Percentiles rank a stretch among this genome's conserved stretches.
Evolutionary conservation across 768 basidiomycete genomes (phyloP).

Genomic region (Pleurotus pulmonarius): DNA sequence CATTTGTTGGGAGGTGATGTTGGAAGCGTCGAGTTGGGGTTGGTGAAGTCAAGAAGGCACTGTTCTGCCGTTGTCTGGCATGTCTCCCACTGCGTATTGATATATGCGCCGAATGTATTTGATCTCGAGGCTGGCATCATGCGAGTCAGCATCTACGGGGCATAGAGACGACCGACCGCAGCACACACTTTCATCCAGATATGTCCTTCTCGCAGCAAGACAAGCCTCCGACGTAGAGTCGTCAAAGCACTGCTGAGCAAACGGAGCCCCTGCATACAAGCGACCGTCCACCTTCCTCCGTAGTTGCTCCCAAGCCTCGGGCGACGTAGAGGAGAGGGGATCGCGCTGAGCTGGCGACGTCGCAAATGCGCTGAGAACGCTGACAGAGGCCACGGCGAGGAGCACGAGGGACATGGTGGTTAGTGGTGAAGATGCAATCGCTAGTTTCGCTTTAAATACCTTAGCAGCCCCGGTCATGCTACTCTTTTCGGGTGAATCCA

Average conservation of each 20-base stretch:
- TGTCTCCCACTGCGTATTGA: conserved; percentile 49
- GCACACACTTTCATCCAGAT: conserved; percentile 7
- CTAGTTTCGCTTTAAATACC: no score
- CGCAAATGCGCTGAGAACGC: not conserved
- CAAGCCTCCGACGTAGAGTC: conserved; percentile 11
- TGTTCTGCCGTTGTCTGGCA: conserved; percentile 43
- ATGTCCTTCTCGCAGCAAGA: conserved; percentile 1
- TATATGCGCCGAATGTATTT: conserved; percentile 23
- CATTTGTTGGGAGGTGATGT: conserved; percentile 26
- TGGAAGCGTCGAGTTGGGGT: conserved; percentile 26
- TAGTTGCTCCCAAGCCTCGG: not conserved
- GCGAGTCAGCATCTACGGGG: not conserved
- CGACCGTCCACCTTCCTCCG: conserved; percentile 8
- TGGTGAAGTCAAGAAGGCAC: conserved; percentile 42
- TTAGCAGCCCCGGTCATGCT: no score
- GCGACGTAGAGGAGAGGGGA: not conserved
- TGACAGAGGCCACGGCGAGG: not conserved
- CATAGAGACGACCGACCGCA: not conserved
- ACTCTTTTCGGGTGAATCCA: no score
- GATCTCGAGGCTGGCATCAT: conserved; percentile 16
- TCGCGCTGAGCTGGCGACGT: not conserved
- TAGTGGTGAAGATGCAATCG: no score
- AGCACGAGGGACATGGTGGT: not conserved
- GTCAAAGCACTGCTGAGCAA: conserved; percentile 13
- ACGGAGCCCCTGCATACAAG: conserved; percentile 8